A percentile compares a stretch with the other conserved stretches of the same genome.
Conservation (phyloP, 345 rosid species). For the Citrus sp. region DNA sequence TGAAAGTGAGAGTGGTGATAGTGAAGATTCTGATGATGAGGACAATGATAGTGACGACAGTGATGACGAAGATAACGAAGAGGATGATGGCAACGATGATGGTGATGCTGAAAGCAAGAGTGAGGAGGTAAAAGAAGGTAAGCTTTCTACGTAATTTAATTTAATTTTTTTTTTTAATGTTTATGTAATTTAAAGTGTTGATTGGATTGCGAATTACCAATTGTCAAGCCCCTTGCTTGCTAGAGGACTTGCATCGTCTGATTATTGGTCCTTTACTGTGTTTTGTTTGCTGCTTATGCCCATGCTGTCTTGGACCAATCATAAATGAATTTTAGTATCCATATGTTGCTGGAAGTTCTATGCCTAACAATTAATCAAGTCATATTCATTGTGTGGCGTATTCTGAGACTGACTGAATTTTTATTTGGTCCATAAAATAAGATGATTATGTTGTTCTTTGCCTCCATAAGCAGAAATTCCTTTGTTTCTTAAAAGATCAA, state of each 20-base stretch:
- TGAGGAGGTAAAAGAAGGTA: conserved; percentile 50
- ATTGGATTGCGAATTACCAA: not conserved
- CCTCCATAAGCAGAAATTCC: not conserved
- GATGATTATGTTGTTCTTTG: not conserved
- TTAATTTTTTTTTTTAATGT: not conserved
- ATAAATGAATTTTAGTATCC: not conserved
- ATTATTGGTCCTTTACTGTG: conserved; percentile 3
- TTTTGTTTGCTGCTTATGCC: not conserved
- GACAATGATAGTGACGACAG: conserved; percentile 32
- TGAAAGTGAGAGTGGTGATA: conserved; percentile 49
- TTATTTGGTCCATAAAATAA: not conserved
- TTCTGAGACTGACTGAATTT: not conserved
- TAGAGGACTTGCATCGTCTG: not conserved
- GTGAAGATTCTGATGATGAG: conserved; percentile 34
- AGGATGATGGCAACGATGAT: conserved; percentile 29
- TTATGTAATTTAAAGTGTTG: not conserved
- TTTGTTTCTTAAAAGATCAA: not conserved
- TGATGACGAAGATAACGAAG: conserved; percentile 31
- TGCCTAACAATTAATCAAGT: not conserved
- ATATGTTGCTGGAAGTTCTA: not conserved
- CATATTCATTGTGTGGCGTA: not conserved
- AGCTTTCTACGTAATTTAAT: conserved; percentile 12
- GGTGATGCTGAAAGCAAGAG: conserved; percentile 37
- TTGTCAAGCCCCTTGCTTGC: not conserved
- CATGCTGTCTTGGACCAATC: not conserved